Evolutionary conservation across 2,329 filamentous ascomycete species (phyloP).

Genomic region (Colletotrichum shisoi): DNA sequence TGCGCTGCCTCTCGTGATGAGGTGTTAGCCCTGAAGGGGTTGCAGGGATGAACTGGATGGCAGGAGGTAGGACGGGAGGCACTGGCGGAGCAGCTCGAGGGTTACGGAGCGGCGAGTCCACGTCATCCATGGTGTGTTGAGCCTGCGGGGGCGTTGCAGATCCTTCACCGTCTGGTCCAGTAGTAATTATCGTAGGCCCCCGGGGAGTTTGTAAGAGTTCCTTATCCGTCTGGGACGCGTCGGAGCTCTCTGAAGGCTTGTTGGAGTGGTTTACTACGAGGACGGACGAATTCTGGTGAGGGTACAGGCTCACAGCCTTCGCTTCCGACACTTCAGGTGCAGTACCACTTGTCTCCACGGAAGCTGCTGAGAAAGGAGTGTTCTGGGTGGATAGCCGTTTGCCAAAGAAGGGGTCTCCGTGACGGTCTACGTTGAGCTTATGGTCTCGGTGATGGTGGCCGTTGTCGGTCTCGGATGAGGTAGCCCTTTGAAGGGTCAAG

Average conservation of each 20-base stretch:
- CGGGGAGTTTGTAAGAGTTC: constrained; percentile 42
- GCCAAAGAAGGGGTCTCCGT: constrained; percentile 62
- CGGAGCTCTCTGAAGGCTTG: constrained; percentile 58
- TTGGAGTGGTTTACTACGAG: constrained; percentile 66
- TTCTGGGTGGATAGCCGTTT: constrained; percentile 63
- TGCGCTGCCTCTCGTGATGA: constrained; percentile 59
- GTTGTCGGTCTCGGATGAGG: constrained; percentile 50
- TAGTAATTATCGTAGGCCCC: constrained; percentile 52
- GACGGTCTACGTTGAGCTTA: constrained; percentile 57
- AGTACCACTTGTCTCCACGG: constrained; percentile 69
- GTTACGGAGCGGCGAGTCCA: constrained; percentile 70
- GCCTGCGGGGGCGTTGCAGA: constrained; percentile 64
- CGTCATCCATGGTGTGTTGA: constrained; percentile 58
- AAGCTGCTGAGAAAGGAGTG: constrained; percentile 69
- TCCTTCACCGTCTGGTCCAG: constrained; percentile 50
- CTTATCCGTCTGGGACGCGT: constrained; percentile 46
- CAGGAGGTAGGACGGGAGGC: constrained; percentile 57
- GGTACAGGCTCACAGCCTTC: constrained; percentile 67
- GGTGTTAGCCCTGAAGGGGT: constrained; percentile 69
- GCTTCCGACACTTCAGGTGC: constrained; percentile 70
- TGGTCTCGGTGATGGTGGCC: constrained; percentile 43
- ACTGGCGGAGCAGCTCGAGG: constrained; percentile 64
- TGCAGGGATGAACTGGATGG: constrained; percentile 68
- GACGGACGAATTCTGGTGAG: constrained; percentile 71
- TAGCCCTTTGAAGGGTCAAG: constrained; percentile 46